Conservation (phyloP, 305 asterid genomes). For the Fraxinus greggii region DNA sequence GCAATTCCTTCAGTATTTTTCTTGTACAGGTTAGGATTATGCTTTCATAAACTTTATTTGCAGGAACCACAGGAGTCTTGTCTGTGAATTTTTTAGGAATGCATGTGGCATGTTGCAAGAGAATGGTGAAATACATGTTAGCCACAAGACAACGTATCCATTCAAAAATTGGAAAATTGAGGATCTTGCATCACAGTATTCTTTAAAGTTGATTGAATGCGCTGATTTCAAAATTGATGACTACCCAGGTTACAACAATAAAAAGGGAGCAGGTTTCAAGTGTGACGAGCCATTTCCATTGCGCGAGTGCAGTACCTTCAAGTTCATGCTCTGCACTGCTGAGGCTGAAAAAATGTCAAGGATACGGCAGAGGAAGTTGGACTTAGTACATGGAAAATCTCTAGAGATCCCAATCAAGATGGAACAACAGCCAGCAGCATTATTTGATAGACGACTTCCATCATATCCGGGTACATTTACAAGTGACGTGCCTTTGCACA, state of each 20-base stretch:
- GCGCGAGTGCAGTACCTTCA: constrained; percentile 48
- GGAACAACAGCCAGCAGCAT: background rate
- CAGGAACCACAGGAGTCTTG: constrained; percentile 27
- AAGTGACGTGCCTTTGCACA: background rate
- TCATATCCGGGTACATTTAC: background rate
- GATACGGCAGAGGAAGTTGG: background rate
- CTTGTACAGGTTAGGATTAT: background rate
- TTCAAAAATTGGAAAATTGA: constrained; percentile 28
- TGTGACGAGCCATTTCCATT: constrained; percentile 31
- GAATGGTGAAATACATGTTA: constrained; percentile 33
- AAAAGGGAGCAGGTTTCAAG: constrained; percentile 31
- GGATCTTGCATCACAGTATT: constrained; percentile 17
- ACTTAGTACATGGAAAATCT: background rate
- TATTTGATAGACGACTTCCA: constrained; percentile 2
- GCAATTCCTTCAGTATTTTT: background rate
- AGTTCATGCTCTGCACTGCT: constrained; percentile 29
- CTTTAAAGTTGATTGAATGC: constrained; percentile 18
- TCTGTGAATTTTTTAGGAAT: constrained; percentile 18
- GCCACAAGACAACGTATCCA: constrained; percentile 31
- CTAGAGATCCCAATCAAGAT: background rate
- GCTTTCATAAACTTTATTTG: background rate
- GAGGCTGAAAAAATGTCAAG: background rate
- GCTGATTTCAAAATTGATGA: constrained; percentile 32
- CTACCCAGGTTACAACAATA: constrained; percentile 38
- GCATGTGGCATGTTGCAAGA: constrained; percentile 26